Evolutionary conservation across 2,329 filamentous ascomycete species (phyloP).

Genomic region (Aspergillus neotritici): DNA sequence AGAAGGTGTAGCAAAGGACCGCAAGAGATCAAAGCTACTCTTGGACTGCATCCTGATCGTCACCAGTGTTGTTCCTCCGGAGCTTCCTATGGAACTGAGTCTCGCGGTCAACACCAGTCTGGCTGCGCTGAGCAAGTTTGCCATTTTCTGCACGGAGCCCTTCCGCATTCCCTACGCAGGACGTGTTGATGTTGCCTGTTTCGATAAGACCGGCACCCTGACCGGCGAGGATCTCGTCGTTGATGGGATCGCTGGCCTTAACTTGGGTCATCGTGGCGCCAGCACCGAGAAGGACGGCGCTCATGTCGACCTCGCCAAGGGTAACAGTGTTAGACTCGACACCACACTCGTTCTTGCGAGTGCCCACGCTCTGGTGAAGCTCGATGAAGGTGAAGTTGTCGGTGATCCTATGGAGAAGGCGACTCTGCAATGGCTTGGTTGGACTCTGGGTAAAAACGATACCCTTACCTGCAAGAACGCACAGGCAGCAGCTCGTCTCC

Average conservation of each 20-base stretch:
- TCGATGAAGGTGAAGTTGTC: conserved; percentile 95
- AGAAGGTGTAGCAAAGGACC: conserved; percentile 87
- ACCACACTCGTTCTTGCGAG: conserved; percentile 92
- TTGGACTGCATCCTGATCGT: conserved; percentile 97
- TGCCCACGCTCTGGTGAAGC: conserved; percentile 88
- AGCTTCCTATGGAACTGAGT: conserved; percentile 96
- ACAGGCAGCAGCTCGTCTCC: conserved; percentile 35
- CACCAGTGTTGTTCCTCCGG: conserved; percentile 95
- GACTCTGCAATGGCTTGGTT: conserved; percentile 80
- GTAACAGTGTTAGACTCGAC: conserved; percentile 65
- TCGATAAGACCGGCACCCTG: conserved; percentile 96
- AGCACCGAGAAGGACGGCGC: conserved; percentile 72
- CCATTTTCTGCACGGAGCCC: conserved; percentile 97
- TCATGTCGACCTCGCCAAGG: conserved; percentile 69
- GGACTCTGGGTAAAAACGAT: conserved; percentile 88
- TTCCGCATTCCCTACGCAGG: conserved; percentile 97
- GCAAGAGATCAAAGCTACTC: conserved; percentile 94
- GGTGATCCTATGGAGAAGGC: conserved; percentile 99
- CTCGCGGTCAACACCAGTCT: conserved; percentile 96
- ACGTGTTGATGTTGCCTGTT: conserved; percentile 92
- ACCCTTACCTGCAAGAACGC: conserved; percentile 62
- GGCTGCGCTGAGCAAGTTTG: conserved; percentile 86
- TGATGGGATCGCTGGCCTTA: conserved; percentile 88
- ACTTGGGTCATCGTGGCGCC: conserved; percentile 62
- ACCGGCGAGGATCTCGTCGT: conserved; percentile 96